Conservation (phyloP, 345 rosid species). For the Eucalyptus tenuipes region DNA sequence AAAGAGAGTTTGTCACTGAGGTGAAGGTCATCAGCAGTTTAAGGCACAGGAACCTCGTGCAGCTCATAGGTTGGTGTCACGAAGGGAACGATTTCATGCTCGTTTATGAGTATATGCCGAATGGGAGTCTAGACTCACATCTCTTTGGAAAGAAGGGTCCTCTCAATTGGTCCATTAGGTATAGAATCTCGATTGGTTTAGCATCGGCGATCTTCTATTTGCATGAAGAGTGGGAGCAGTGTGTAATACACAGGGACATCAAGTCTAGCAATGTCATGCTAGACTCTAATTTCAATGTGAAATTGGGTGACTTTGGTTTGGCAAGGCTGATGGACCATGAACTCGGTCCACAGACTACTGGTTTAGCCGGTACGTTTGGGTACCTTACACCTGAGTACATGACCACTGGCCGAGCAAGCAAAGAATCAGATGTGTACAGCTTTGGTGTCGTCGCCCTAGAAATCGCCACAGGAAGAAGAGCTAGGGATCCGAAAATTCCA, state of each 20-base stretch:
- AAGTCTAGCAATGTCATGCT: constrained; percentile 54
- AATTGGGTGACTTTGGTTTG: constrained; percentile 58
- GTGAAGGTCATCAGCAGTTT: constrained; percentile 41
- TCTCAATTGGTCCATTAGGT: constrained; percentile 32
- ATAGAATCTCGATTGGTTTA: constrained; percentile 24
- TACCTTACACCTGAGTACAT: constrained; percentile 50
- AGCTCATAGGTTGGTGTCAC: constrained; percentile 67
- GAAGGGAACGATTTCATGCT: constrained; percentile 47
- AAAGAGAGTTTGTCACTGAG: constrained; percentile 35
- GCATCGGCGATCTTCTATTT: constrained; percentile 49
- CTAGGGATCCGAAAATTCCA: constrained; percentile 3
- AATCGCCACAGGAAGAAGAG: constrained; percentile 26
- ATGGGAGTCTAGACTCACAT: constrained; percentile 51
- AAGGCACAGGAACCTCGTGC: constrained; percentile 51
- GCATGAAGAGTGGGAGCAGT: constrained; percentile 59
- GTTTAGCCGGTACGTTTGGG: constrained; percentile 46
- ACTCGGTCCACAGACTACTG: constrained; percentile 28
- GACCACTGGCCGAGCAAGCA: constrained; percentile 33
- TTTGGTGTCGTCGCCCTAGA: constrained; percentile 33
- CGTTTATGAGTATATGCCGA: constrained; percentile 62
- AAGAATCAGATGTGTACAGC: constrained; percentile 33
- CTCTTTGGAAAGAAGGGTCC: constrained; percentile 20
- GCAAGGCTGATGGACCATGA: constrained; percentile 43
- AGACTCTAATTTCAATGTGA: constrained; percentile 40
- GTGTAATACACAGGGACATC: constrained; percentile 49